Base-by-base conservation (phyloP, 2,329 filamentous ascomycete genomes). In the Colletotrichum chrysophilum region DNA sequence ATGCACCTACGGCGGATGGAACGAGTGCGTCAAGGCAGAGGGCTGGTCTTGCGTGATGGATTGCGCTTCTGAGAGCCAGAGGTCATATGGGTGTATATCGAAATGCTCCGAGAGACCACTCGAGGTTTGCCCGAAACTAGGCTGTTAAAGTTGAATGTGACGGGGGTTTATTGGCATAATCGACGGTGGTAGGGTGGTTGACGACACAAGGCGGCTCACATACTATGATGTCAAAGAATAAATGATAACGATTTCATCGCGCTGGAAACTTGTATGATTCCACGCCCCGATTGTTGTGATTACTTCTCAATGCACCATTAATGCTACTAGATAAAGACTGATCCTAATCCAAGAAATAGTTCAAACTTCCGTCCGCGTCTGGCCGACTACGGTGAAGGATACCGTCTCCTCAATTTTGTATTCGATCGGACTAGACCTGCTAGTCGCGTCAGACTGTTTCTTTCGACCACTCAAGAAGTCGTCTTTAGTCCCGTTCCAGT, bases 251-350 rank as follows among this genome's bases (percentile, higher is more conserved):
- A 52, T 24, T 52, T 24, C n/a, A 21, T 52, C n/a, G n/a, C 10
- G n/a, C 1, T 52, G 6, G 2, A 13, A 21, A 13, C 9, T 13
- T 52, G 43, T 52, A 52, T 21, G n/a, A 4, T 52, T 1, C 3
- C 0, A 52, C n/a, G 21, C 2, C 43, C 10, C n/a, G 0, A 21
- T 2, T 0, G 9, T 21, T 7, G n/a, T 24, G 4, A 52, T 13
- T 12, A 12, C n/a, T 21, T 2, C 43, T 21, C 2, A 21, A 4
- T n/a, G 12, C n/a, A 52, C 1, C 9, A 48, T n/a, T 6, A 1
- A 7, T 48, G 2, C 1, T 48, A 1, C 38, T 48, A 48, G 38
- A 48, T 48, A n/a, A 3, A 6, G 0, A 2, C 0, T n/a, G 38
- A 48, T 12, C 43, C 43, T 52, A 52, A 4, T 1, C 43, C 24